Base-by-base conservation (phyloP, 2,329 filamentous ascomycete genomes). In the Claviceps capensis region DNA sequence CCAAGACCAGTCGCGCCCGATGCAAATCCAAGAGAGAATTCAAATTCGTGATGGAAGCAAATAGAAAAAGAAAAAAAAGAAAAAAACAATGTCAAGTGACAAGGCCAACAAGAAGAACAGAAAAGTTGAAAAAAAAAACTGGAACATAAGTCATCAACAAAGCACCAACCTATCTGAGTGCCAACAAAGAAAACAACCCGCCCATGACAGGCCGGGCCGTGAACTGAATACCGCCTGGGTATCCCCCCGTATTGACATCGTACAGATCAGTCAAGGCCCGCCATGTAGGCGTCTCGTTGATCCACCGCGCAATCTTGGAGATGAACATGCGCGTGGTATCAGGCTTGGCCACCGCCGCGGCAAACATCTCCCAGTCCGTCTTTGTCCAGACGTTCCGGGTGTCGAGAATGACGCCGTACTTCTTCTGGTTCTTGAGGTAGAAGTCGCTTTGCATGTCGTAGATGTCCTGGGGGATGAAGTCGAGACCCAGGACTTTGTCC, bases 291-390 rank as follows among this genome's bases (percentile, higher is more conserved):
- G 88, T 94, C 62, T 83, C 78, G 58, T 84, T 83, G 60, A 94
- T 74, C 85, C 87, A 95, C 53, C 68, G 71, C 2, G 85, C 85
- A 45, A 91, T 76, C 38, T 79, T 76, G 48, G 79, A 71, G 49
- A 91, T 72, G 59, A 95, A 86, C 63, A 82, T 73, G 11, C 73
- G 67, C 51, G 81, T 75, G 1, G 85, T 85, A 34, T 72, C 66
- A 50, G 72, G 65, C 43, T 74, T 75, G 0, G 86, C 78, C 11
- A 90, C 82, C 9, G 88, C 84, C n/a, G 88, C 88, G 5, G 81
- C 79, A 69, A 89, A 90, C 64, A 93, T 81, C 63, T 90, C 82
- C 88, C 88, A 95, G 70, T 95, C 88, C 0, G 80, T 81, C 70
- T 95, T 95, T 56, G 87, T 86, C 70, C 88, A 91, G 1, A 83